Evolutionary conservation across 305 asterid species (phyloP).

Genomic region (Lippia alba): DNA sequence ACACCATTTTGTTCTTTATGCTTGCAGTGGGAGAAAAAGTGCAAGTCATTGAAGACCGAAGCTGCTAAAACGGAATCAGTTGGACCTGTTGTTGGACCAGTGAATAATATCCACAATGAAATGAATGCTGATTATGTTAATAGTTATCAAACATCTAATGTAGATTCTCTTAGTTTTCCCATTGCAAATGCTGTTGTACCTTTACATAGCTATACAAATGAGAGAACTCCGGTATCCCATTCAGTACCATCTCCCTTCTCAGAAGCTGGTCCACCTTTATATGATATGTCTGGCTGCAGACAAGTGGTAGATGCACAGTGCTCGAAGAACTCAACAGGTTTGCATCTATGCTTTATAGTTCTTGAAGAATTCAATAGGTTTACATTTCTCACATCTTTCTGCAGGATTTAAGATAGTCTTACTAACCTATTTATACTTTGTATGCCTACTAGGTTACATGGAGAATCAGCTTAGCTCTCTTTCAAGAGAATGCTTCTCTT

Average conservation of each 20-base stretch:
- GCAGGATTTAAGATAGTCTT: slow-evolving; percentile 1
- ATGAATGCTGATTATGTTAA: slow-evolving; percentile 64
- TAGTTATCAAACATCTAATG: slow-evolving; percentile 58
- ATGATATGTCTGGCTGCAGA: slow-evolving; percentile 38
- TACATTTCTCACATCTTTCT: slow-evolving; percentile 7
- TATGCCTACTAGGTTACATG: slow-evolving; percentile 31
- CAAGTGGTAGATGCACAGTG: slow-evolving; percentile 35
- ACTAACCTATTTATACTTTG: slow-evolving; percentile 16
- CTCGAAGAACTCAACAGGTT: slow-evolving; percentile 53
- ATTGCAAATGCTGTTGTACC: slow-evolving; percentile 64
- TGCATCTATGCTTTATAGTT: not conserved
- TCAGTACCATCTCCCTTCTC: slow-evolving; percentile 51
- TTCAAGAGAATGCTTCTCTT: slow-evolving; percentile 19
- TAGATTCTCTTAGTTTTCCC: slow-evolving; percentile 46
- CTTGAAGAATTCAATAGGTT: not conserved
- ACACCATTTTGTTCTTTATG: slow-evolving; percentile 17
- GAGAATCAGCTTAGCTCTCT: slow-evolving; percentile 23
- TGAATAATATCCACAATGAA: slow-evolving; percentile 88
- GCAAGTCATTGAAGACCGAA: slow-evolving; percentile 58
- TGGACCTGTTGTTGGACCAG: slow-evolving; percentile 49
- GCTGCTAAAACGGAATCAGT: slow-evolving; percentile 51
- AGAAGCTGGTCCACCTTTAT: slow-evolving; percentile 44
- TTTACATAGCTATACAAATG: slow-evolving; percentile 84
- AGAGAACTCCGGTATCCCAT: slow-evolving; percentile 61
- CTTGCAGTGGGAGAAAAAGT: slow-evolving; percentile 85